A percentile compares a stretch with the other conserved stretches of the same genome.
These are phyloP conservation scores for Silene conica DNA, from an alignment of 148 eudicot species.

Conservation along the genomic window DNA sequence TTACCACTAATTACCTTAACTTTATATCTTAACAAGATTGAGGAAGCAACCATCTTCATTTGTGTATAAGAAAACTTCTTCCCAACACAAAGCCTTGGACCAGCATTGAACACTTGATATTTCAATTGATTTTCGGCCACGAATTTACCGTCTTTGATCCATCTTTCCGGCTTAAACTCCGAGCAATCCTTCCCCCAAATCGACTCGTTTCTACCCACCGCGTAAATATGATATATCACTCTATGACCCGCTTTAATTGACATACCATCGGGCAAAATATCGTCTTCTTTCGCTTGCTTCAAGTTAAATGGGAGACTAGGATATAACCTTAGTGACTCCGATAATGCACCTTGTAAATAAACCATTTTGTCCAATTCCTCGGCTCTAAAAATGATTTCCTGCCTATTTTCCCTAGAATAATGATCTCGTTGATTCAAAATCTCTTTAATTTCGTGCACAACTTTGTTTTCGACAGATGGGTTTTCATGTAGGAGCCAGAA, in stretches of 20 bases:
- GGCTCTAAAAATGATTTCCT: constrained; percentile 20
- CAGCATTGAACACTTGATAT: constrained; percentile 41
- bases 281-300: constrained; percentile 46
- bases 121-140: constrained; percentile 42
- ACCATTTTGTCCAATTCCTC: constrained; percentile 47
- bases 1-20: constrained; percentile 40
- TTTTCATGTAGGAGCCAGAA: constrained; percentile 45
- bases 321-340: constrained; percentile 46
- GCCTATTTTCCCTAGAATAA: not conserved
- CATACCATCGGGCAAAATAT: constrained; percentile 41
- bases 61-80: constrained; percentile 49
- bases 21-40: constrained; percentile 37
- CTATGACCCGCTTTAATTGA: constrained; percentile 26
- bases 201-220: constrained; percentile 36
- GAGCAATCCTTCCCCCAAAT: constrained; percentile 42
- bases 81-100: constrained; percentile 49
- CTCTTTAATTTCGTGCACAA: constrained; percentile 30
- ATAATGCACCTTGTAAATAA: constrained; percentile 48
- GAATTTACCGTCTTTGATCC: constrained; percentile 40
- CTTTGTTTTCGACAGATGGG: constrained; percentile 34
- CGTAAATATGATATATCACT: constrained; percentile 42
- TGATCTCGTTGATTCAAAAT: constrained; percentile 19
- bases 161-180: constrained; percentile 43
- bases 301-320: constrained; percentile 50
- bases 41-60: constrained; percentile 51